phyloP scores from a whole-genome alignment of 305 asterid genomes.

The Solanum hybrid region DNA sequence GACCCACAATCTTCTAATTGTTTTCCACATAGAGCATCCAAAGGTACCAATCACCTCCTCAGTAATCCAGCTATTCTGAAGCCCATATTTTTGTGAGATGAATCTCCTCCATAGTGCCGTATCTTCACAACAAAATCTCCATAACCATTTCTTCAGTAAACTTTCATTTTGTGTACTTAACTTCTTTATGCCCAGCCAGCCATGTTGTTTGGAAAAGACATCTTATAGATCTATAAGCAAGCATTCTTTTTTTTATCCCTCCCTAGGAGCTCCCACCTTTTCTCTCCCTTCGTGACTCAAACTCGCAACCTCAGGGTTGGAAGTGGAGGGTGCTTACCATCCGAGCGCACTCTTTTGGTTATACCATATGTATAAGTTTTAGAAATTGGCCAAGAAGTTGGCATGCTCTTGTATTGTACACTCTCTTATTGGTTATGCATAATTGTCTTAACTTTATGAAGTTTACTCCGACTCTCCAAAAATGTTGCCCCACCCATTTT shows the following conservation, averaged over 20 bases:
- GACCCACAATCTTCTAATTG: too few species aligned
- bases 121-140: too few species aligned
- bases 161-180: too few species aligned
- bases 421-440: background rate
- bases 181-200: too few species aligned
- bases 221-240: background rate
- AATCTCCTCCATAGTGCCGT: too few species aligned
- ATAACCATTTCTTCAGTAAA: too few species aligned
- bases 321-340: background rate
- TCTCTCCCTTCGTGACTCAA: background rate
- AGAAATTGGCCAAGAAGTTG: background rate
- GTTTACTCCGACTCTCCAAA: background rate
- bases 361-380: background rate
- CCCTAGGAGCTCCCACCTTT: background rate
- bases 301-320: background rate
- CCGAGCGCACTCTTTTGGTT: background rate
- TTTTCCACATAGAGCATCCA: too few species aligned
- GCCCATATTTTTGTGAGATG: too few species aligned
- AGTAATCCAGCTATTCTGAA: too few species aligned
- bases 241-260: background rate
- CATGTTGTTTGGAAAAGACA: background rate
- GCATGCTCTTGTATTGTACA: background rate
- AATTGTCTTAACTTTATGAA: background rate
- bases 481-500: background rate
- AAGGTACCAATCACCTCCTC: too few species aligned